Conservation (phyloP, 2,329 filamentous ascomycete genomes). For the Sclerotinia sclerotiorum region DNA sequence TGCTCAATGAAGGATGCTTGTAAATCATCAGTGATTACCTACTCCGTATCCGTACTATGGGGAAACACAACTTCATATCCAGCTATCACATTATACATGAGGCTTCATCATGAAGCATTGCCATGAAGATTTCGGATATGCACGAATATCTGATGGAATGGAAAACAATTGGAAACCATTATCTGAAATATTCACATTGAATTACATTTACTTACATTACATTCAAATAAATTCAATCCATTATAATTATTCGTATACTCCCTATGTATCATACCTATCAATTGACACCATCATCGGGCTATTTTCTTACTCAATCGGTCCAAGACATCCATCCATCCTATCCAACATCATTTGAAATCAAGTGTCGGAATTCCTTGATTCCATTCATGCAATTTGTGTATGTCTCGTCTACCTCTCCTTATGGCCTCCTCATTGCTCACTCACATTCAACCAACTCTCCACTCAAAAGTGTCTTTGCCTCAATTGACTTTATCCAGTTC, state of each 20-base stretch:
- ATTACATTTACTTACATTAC: too few relatives aligned
- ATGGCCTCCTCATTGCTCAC: background rate
- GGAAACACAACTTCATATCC: conserved; percentile 3
- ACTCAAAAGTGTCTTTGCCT: conserved; percentile 4
- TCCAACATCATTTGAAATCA: conserved; percentile 12
- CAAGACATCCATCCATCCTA: conserved; percentile 13
- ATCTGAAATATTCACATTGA: background rate
- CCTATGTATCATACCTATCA: background rate
- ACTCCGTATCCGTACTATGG: background rate
- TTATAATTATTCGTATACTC: conserved; percentile 9
- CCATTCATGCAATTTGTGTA: conserved; percentile 11
- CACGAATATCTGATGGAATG: background rate
- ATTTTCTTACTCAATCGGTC: conserved; percentile 4
- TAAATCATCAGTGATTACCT: background rate
- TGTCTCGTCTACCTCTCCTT: conserved; percentile 9
- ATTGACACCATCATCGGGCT: conserved; percentile 13
- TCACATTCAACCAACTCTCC: background rate
- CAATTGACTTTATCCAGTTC: conserved; percentile 1
- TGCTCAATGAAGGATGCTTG: conserved; percentile 4
- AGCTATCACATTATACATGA: background rate
- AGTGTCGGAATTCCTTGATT: conserved; percentile 1
- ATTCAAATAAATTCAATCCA: background rate
- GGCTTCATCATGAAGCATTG: background rate
- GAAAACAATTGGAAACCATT: background rate
- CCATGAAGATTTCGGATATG: background rate